Evolutionary conservation across 495 filamentous ascomycete genomes (phyloP).

Genomic region (Aspergillus ostianus): DNA sequence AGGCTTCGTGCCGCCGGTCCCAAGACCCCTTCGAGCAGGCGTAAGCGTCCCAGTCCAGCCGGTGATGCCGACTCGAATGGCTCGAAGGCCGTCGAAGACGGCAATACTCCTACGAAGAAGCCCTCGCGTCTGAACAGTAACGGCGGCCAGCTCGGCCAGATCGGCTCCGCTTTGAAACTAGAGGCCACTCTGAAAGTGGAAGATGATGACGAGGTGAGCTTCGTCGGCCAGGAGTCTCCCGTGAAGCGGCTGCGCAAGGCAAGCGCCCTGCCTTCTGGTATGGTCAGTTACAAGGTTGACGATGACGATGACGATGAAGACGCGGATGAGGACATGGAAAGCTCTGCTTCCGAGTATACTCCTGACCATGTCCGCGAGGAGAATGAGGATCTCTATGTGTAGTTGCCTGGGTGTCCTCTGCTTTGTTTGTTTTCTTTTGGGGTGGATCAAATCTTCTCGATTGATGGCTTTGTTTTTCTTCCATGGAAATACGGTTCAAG

Average conservation of each 20-base stretch:
- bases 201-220: background rate
- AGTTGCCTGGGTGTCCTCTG: background rate
- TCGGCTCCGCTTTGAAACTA: background rate
- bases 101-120: slow-evolving; percentile 4
- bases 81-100: slow-evolving; percentile 1
- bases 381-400: slow-evolving; percentile 6
- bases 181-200: background rate
- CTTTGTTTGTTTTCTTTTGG: background rate
- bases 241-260: slow-evolving; percentile 16
- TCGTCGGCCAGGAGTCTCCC: background rate
- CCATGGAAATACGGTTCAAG: too few species aligned
- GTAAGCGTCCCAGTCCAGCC: slow-evolving; percentile 5
- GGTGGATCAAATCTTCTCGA: too few species aligned
- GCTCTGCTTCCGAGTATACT: slow-evolving; percentile 18
- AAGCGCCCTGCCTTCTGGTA: slow-evolving; percentile 11
- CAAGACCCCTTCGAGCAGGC: slow-evolving; percentile 10
- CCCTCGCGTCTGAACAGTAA: slow-evolving; percentile 7
- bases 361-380: slow-evolving; percentile 14
- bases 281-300: slow-evolving; percentile 6
- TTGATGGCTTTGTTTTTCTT: too few species aligned
- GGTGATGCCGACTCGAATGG: background rate
- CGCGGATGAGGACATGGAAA: slow-evolving; percentile 9
- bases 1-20: slow-evolving; percentile 10
- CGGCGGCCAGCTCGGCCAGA: background rate
- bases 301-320: slow-evolving; percentile 16